phyloP scores from a whole-genome alignment of 768 basidiomycete genomes.

The Agrocybe pediades region DNA sequence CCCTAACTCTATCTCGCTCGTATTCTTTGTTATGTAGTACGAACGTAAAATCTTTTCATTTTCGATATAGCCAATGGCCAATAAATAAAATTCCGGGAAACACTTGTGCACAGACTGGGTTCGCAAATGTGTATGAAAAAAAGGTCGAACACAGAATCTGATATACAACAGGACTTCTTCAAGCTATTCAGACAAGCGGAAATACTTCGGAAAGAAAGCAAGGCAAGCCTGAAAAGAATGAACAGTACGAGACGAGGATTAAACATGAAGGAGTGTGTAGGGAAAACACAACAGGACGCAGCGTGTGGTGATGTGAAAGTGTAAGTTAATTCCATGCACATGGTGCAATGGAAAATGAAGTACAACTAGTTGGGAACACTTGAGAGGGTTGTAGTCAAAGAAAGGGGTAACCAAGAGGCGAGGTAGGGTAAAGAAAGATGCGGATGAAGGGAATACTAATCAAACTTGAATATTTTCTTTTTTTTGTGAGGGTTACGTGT shows the following conservation, averaged over 20 bases:
- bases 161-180: conserved; percentile 19
- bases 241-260: conserved; percentile 12
- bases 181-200: conserved; percentile 10
- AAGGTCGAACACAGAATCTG: background rate
- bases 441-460: conserved; percentile 1
- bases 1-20: background rate
- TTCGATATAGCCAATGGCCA: background rate
- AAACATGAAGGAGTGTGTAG: conserved; percentile 26
- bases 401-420: conserved; percentile 8
- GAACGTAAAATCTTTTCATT: background rate
- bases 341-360: conserved; percentile 10
- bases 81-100: background rate
- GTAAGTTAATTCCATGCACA: conserved; percentile 15
- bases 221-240: conserved; percentile 5
- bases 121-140: background rate
- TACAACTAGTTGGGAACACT: conserved; percentile 15
- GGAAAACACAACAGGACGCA: conserved; percentile 20
- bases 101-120: background rate
- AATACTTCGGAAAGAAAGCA: conserved; percentile 16
- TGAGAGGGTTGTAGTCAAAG: conserved; percentile 1
- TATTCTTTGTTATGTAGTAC: background rate
- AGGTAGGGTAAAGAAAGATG: background rate
- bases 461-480: background rate
- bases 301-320: background rate
- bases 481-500: background rate